Evolutionary conservation across 1,284 basidiomycete species (phyloP).

Genomic region (Ustilago curta): DNA sequence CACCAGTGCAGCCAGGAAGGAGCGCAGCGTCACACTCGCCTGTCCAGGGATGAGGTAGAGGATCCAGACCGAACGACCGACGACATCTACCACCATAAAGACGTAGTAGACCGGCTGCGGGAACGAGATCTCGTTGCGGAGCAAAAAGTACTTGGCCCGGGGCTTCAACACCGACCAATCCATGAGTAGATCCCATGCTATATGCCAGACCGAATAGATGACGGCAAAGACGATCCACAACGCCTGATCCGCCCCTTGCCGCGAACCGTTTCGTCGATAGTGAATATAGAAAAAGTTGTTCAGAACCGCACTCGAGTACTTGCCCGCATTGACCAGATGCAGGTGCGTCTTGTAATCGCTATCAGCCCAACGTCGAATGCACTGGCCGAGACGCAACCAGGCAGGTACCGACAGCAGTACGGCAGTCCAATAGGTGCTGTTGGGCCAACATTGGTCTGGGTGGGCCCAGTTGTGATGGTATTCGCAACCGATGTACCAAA

Average conservation of each 20-base stretch:
- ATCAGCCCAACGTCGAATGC: slow-evolving; percentile 85
- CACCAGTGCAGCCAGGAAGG: slow-evolving; percentile 78
- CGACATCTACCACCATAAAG: slow-evolving; percentile 75
- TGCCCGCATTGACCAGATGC: slow-evolving; percentile 84
- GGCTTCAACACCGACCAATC: slow-evolving; percentile 77
- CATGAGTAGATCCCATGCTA: slow-evolving; percentile 78
- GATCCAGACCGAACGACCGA: slow-evolving; percentile 85
- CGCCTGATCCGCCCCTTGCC: slow-evolving; percentile 18
- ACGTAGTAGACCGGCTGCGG: slow-evolving; percentile 71
- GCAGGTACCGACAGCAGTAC: slow-evolving; percentile 77
- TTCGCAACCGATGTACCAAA: slow-evolving; percentile 77
- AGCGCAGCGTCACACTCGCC: slow-evolving; percentile 74
- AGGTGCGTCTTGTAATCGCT: slow-evolving; percentile 75
- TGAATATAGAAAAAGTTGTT: slow-evolving; percentile 66
- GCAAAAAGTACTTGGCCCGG: slow-evolving; percentile 75
- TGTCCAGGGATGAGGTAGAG: slow-evolving; percentile 78
- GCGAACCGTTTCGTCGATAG: slow-evolving; percentile 62
- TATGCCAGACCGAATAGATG: slow-evolving; percentile 79
- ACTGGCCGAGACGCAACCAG: slow-evolving; percentile 83
- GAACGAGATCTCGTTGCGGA: slow-evolving; percentile 77
- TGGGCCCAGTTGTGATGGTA: slow-evolving; percentile 71
- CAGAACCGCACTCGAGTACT: slow-evolving; percentile 63
- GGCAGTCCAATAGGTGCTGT: slow-evolving; percentile 64
- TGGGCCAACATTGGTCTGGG: slow-evolving; percentile 54
- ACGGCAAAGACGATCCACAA: slow-evolving; percentile 74